Base-by-base conservation (phyloP, 768 basidiomycete genomes). In the Russula olivacea region DNA sequence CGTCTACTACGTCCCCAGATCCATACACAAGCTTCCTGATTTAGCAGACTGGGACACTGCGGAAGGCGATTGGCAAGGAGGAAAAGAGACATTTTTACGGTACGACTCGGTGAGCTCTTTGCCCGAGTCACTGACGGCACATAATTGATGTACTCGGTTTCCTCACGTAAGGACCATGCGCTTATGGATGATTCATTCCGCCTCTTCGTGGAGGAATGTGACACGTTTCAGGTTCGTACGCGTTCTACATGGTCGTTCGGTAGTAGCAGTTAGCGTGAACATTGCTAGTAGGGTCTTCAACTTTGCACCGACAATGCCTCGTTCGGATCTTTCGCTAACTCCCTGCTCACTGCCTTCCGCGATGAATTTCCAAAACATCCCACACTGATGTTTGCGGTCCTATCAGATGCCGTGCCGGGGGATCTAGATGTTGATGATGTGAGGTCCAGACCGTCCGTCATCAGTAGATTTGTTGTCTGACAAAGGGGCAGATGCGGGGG, bases 281-380 rank as follows among this genome's bases (percentile, higher is more conserved):
- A 5, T 9, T 25, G 17, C 32, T 3, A 4, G 21, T 66, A 91
- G 87, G 90, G 90, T 5, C 64, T 90, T 15, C 89, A 92, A 75
- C 71, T 88, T 53, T 79, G 82, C 45, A 80, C 82, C 63, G 87
- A 89, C 67, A 81, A 79, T 32, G 69, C 78, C 0, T 78, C 75
- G 0, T 91, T 91, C 65, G 89, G 88, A 3, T 79, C 83, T 9
- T 89, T 91, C 70, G 80, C 80, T 9, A 64, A 79, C 56, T 76
- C 83, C 3, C 78, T 92, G 52, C 73, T 91, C 47, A 76, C 79
- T 5, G 71, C 80, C 5, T 80, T 89, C 65, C 81, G 83, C 19
- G 90, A 91, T 66, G 88, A 92, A 66, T 81, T 83, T 67, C 71
- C 77, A 6, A 91, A 88, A 69, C 70, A 82, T n/a, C 78, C 88